Percentiles rank a stretch among this genome's conserved stretches.
These are phyloP conservation scores for Jaltomata sinuosa DNA, from an alignment of 257 asterid genomes.

Conservation along the genomic window DNA sequence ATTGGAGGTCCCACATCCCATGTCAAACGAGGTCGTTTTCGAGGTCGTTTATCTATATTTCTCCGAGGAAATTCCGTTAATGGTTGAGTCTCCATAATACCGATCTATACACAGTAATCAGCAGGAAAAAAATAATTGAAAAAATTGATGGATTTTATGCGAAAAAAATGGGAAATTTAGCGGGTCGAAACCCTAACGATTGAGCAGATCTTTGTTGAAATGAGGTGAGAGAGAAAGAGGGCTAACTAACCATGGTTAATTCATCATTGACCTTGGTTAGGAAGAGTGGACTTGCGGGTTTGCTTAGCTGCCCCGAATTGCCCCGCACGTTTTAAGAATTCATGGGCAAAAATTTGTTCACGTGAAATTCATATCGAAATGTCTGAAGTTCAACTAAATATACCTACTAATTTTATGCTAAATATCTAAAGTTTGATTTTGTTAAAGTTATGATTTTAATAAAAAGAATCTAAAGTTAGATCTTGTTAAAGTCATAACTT, in stretches of 20 bases:
- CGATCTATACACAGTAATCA: background rate
- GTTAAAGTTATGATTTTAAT: too few species aligned
- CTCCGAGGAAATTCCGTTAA: conserved; percentile 48
- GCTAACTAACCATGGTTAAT: conserved; percentile 30
- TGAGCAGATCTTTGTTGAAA: conserved; percentile 15
- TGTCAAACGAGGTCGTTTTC: conserved; percentile 72
- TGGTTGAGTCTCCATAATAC: conserved; percentile 56
- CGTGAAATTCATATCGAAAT: too few species aligned
- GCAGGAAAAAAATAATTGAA: background rate
- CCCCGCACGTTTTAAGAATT: too few species aligned
- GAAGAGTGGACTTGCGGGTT: background rate
- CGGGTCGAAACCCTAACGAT: background rate
- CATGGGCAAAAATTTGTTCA: too few species aligned
- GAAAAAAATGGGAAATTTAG: background rate
- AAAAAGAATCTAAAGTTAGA: too few species aligned
- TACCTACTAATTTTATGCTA: too few species aligned
- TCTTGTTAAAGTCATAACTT: too few species aligned
- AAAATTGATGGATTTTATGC: background rate
- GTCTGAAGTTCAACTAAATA: too few species aligned
- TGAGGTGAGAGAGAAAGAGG: background rate
- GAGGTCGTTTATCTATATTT: conserved; percentile 61
- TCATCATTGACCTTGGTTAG: conserved; percentile 10
- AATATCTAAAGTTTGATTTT: too few species aligned
- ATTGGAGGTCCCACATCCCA: conserved; percentile 53
- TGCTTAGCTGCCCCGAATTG: background rate